Conservation (phyloP, 2,329 filamentous ascomycete genomes). For the Colletotrichum sp. region DNA sequence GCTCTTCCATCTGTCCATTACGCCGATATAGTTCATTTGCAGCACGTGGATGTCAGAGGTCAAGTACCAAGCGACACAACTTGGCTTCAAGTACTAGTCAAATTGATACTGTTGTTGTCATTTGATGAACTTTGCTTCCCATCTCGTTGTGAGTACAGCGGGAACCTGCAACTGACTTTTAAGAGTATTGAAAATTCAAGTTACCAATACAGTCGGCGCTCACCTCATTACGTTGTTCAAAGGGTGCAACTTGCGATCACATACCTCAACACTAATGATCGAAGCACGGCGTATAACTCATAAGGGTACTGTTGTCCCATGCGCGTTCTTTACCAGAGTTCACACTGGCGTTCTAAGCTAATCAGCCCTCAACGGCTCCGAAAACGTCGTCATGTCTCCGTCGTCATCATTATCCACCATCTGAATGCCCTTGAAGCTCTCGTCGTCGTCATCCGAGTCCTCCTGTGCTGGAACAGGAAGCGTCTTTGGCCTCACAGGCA, state of each 20-base stretch:
- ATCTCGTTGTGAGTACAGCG: neutral
- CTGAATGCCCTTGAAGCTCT: slow-evolving; percentile 37
- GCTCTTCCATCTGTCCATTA: neutral
- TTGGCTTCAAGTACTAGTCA: neutral
- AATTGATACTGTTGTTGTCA: neutral
- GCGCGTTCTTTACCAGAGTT: neutral
- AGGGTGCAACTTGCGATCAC: neutral
- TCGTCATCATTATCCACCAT: slow-evolving; percentile 42
- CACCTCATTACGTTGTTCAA: neutral
- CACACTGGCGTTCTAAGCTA: neutral
- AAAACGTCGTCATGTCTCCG: neutral
- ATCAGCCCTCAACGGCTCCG: neutral
- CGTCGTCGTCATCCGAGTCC: slow-evolving; percentile 32
- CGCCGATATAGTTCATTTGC: neutral
- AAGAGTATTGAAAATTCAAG: neutral
- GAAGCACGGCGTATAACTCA: neutral
- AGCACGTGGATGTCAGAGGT: neutral
- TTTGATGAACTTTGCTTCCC: neutral
- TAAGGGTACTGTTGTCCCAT: neutral
- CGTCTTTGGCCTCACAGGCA: slow-evolving; percentile 5
- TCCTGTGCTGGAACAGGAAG: neutral
- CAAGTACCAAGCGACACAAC: neutral
- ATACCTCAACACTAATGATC: neutral
- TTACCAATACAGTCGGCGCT: neutral
- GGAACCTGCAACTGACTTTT: neutral